Base-by-base conservation (phyloP, 169 alveolate genomes). In the Eimeria brunetti region DNA sequence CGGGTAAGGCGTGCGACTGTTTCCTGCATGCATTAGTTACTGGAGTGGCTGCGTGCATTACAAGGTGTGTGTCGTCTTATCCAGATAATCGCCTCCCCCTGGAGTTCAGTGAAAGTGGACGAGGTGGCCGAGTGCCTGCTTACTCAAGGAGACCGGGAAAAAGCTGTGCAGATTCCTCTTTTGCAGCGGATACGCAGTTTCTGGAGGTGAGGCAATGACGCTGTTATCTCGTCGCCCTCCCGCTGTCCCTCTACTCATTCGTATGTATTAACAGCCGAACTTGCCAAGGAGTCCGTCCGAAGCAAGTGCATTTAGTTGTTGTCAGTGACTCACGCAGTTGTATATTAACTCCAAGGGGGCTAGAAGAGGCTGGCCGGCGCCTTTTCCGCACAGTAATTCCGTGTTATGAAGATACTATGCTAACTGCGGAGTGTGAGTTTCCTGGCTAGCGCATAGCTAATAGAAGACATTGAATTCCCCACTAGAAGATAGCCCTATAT, bases 381-480 rank as follows among this genome's bases (percentile, higher is more conserved):
- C 81, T 86, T 18, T 86, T 86, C 92, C 92, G 92, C 83, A 86
- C 92, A 60, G 22, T 62, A 18, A 38, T 62, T 62, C 92, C 81
- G 27, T 27, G 78, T 41, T 86, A 86, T 36, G 92, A 86, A 41
- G 81, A 86, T 44, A 86, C 92, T 0, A 11, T 36, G 60, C n/a
- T 62, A 30, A 86, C 92, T 38, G 92, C 64, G 44, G 38, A 86
- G 64, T 62, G 92, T 86, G 62, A 58, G 92, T 20, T 41, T 41
- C 4, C 46, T 41, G 46, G 46, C 46, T 2, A 41, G 8, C 46
- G 46, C 46, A 1, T 41, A 41, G 46, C 46, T 41, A 41, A 41
- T 41, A 41, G 46, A 41, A 41, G 46, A 4, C 46, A 2, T 41
- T 41, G 46, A 41, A 41, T 41, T 41, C 46, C 4, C 46, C 46